Conservation (phyloP, 2,329 filamentous ascomycete genomes). For the Cladorrhinum sp. region DNA sequence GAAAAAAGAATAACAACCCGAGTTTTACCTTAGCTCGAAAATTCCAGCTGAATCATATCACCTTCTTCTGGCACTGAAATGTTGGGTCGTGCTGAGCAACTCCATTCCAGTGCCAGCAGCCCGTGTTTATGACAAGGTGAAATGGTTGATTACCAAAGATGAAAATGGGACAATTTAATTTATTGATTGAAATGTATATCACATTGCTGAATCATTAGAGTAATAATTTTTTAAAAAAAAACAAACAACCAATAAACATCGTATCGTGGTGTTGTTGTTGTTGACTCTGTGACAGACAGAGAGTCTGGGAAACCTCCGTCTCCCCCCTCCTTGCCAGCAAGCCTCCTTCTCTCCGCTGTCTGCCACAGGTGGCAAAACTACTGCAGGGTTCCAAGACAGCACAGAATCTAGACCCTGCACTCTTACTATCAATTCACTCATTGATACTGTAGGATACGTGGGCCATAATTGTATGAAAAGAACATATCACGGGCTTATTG, state of each 20-base stretch:
- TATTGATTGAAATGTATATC: neutral
- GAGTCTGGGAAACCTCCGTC: too few relatives aligned
- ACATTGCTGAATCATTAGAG: neutral
- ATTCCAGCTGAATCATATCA: too few relatives aligned
- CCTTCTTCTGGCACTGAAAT: too few relatives aligned
- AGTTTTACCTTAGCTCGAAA: too few relatives aligned
- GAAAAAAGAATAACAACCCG: too few relatives aligned
- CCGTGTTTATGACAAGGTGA: neutral
- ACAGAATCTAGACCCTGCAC: neutral
- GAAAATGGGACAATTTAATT: neutral
- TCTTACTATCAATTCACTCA: neutral
- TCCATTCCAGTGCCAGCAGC: slow-evolving; percentile 14
- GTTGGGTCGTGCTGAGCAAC: slow-evolving; percentile 29
- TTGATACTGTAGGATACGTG: too few relatives aligned
- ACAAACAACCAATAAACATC: too few relatives aligned
- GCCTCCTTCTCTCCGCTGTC: neutral
- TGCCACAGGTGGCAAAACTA: neutral
- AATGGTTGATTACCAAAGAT: neutral
- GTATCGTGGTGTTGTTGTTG: too few relatives aligned
- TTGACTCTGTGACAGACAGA: too few relatives aligned
- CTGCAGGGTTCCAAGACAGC: neutral
- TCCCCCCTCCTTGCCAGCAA: neutral
- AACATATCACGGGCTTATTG: too few relatives aligned
- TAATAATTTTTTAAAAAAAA: too few relatives aligned
- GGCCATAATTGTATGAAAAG: too few relatives aligned